A percentile compares a stretch with the other conserved stretches of the same genome.
phyloP scores from a whole-genome alignment of 2,329 filamentous ascomycete genomes.

The Paraphoma chrysanthemicola region DNA sequence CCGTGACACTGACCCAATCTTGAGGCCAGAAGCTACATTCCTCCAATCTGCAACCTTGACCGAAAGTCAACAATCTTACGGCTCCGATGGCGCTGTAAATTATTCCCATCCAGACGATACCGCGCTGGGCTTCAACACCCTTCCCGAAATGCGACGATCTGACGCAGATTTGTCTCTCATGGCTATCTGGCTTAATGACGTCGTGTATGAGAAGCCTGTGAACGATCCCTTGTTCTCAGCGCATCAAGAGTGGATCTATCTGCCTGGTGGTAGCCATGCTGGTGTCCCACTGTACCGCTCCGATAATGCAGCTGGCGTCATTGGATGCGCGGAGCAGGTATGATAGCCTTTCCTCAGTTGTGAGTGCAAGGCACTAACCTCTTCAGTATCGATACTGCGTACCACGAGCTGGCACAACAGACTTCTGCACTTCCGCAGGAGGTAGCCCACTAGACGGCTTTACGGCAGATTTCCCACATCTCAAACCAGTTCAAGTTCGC shows the following conservation, averaged over 20 bases:
- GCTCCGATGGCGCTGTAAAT: neutral
- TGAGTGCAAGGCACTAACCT: too few relatives aligned
- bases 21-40: constrained; percentile 3
- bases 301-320: constrained; percentile 1
- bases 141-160: constrained; percentile 1
- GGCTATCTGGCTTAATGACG: neutral
- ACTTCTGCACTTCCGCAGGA: neutral
- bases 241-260: neutral
- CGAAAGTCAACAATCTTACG: neutral
- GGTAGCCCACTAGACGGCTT: constrained; percentile 1
- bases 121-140: neutral
- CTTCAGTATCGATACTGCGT: constrained; percentile 4
- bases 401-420: neutral
- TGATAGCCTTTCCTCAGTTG: too few relatives aligned
- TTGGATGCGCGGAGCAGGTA: constrained; percentile 6
- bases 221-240: constrained; percentile 7
- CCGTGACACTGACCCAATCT: neutral
- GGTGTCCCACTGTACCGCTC: neutral
- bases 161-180: constrained; percentile 1
- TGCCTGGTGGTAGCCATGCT: neutral
- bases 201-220: constrained; percentile 2
- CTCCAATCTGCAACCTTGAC: neutral
- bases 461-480: neutral
- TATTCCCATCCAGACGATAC: neutral
- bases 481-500: constrained; percentile 1